Percentiles rank a stretch among this genome's conserved stretches.
These are phyloP conservation scores for Gastrodia elata DNA, from an alignment of 106 monocot genomes.

Conservation along the genomic window DNA sequence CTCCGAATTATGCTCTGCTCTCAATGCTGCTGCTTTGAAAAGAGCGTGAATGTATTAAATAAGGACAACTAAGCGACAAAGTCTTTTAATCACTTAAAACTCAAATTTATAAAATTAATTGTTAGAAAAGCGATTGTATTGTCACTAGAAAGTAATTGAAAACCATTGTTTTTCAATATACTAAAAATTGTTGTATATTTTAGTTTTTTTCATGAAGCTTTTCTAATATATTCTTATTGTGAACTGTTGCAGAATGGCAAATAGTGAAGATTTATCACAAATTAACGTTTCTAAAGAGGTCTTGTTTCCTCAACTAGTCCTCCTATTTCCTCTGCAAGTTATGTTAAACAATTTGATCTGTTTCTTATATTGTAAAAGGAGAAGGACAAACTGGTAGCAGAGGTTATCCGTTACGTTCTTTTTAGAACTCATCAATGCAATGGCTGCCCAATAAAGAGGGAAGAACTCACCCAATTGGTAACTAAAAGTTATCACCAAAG, in stretches of 20 bases:
- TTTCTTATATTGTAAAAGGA: constrained; percentile 34
- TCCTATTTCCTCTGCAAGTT: background rate
- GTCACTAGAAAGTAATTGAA: too few relatives aligned
- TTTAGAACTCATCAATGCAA: constrained; percentile 75
- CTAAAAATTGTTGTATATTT: background rate
- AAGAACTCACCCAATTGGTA: constrained; percentile 68
- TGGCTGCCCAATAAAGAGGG: constrained; percentile 89
- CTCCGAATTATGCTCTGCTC: background rate
- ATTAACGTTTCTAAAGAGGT: constrained; percentile 45
- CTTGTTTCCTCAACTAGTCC: background rate
- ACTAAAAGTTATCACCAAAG: constrained; percentile 83
- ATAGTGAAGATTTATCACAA: constrained; percentile 35
- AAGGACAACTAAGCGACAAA: background rate
- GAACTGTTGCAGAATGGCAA: constrained; percentile 27
- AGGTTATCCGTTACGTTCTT: constrained; percentile 70
- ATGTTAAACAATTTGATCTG: background rate
- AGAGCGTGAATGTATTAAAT: background rate
- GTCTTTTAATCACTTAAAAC: background rate
- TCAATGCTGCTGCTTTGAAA: background rate
- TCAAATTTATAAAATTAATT: background rate
- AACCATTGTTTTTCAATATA: background rate
- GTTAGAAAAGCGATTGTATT: background rate
- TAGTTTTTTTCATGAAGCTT: background rate
- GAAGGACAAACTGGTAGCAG: constrained; percentile 90
- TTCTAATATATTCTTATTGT: background rate